Evolutionary conservation across 768 basidiomycete genomes (phyloP).

Genomic region (Amanita fuliginea): DNA sequence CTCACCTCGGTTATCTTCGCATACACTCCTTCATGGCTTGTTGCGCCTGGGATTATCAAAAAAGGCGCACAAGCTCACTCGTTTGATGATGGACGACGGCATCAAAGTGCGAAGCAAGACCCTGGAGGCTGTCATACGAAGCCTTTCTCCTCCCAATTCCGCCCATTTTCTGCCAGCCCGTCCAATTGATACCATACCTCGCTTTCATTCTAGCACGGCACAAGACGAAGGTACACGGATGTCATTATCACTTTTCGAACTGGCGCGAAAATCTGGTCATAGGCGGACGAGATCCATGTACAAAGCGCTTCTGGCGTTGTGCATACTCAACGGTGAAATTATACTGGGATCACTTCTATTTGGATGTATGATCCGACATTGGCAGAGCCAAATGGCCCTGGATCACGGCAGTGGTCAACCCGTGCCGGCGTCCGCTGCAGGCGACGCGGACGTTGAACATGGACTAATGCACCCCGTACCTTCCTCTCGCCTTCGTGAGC

Average conservation of each 20-base stretch:
- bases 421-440: neutral
- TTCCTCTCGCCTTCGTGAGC: neutral
- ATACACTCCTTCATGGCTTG: slow-evolving; percentile 54
- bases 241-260: slow-evolving; percentile 40
- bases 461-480: neutral
- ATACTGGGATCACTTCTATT: slow-evolving; percentile 67
- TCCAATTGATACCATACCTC: neutral
- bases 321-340: slow-evolving; percentile 70
- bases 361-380: slow-evolving; percentile 52
- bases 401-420: slow-evolving; percentile 1
- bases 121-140: slow-evolving; percentile 31
- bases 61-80: slow-evolving; percentile 38
- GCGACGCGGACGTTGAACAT: neutral
- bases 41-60: slow-evolving; percentile 37
- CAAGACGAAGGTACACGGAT: slow-evolving; percentile 30
- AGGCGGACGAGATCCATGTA: slow-evolving; percentile 52
- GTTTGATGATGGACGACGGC: slow-evolving; percentile 42
- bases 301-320: slow-evolving; percentile 46
- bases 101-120: slow-evolving; percentile 39
- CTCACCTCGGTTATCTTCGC: slow-evolving; percentile 50
- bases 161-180: slow-evolving; percentile 29
- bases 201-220: slow-evolving; percentile 15
- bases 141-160: slow-evolving; percentile 33
- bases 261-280: slow-evolving; percentile 44
- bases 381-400: slow-evolving; percentile 28